Base-by-base conservation (phyloP, 2,329 filamentous ascomycete species). In the Monosporascus sp. region DNA sequence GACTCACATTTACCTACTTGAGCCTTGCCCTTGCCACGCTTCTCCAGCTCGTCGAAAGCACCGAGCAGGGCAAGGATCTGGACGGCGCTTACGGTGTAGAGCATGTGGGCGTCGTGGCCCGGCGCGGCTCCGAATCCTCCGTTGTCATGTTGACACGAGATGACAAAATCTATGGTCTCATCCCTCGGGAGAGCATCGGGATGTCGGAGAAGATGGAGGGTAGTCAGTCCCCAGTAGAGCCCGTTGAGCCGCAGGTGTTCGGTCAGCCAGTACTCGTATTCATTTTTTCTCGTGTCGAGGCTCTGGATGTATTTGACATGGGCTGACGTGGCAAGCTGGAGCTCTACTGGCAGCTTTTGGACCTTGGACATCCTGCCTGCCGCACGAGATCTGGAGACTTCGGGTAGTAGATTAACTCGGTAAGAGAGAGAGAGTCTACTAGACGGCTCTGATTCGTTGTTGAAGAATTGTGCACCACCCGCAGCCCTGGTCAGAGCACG, bases 191-290 rank as follows among this genome's bases (percentile, higher is more conserved):
- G 81, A 3, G 88, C 90, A 57, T 95, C 84, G 1, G 92, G 90
- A 52, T 82, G 86, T 48, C 86, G 83, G 54, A 99, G 83, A 27
- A 97, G 80, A 75, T 96, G 88, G 41, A 97, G 81, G 7, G 93
- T 88, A 7, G 87, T 94, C 53, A 99, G 74, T 15, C 94, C 94
- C 94, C 94, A 99, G 73, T 99, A 99, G 48, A 99, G 82, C 45
- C 94, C 94, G 69, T 94, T 97, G 54, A 99, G 81, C 56, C 94
- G 90, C 61, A 99, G 80, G 70, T 99, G 94, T 73, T 99, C 93
- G 15, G 94, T 99, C 68, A 97, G 79, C 88, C 93, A 97, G 76
- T 97, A 99, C 71, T 97, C 91, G 63, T 96, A 86, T 73, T 97
- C 90, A 77, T 97, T 91, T 75, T 89, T 91, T 68, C 88, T 87